Conservation (phyloP, 768 basidiomycete species). For the Lactarius deliciosus region DNA sequence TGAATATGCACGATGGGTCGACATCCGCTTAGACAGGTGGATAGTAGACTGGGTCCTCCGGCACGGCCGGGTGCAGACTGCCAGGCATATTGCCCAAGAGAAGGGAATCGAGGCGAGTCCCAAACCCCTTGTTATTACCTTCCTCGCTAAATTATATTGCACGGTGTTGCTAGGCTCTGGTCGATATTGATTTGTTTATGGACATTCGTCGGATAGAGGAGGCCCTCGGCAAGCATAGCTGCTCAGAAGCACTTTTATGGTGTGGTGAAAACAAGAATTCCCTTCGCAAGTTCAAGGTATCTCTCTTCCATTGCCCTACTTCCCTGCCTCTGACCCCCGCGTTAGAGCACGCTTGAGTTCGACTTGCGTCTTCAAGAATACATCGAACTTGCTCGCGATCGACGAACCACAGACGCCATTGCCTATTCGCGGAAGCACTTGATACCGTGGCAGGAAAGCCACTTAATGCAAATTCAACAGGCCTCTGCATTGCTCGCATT, state of each 20-base stretch:
- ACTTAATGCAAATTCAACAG: conserved; percentile 72
- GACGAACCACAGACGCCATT: conserved; percentile 74
- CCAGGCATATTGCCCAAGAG: conserved; percentile 71
- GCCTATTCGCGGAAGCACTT: conserved; percentile 82
- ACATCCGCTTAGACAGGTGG: conserved; percentile 81
- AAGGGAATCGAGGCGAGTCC: conserved; percentile 74
- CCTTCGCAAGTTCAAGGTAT: conserved; percentile 86
- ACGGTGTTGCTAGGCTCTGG: conserved; percentile 57
- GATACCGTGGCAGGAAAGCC: conserved; percentile 77
- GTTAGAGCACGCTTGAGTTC: conserved; percentile 94
- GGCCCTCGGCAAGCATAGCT: conserved; percentile 71
- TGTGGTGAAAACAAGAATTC: conserved; percentile 95
- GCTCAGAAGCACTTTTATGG: conserved; percentile 90
- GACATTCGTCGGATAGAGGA: conserved; percentile 86
- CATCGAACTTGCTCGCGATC: conserved; percentile 80
- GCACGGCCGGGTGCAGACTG: conserved; percentile 73
- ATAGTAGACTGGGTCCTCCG: conserved; percentile 91
- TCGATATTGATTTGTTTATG: conserved; percentile 88
- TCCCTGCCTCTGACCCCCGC: conserved; percentile 11
- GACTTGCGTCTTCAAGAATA: conserved; percentile 94
- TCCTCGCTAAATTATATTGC: conserved; percentile 20
- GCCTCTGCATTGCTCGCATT: conserved; percentile 79
- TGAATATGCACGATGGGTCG: conserved; percentile 74
- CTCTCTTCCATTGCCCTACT: conserved; percentile 23
- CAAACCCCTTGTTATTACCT: neutral